Base-by-base conservation (phyloP, 2,329 filamentous ascomycete genomes). In the Lachnellula hyalina region DNA sequence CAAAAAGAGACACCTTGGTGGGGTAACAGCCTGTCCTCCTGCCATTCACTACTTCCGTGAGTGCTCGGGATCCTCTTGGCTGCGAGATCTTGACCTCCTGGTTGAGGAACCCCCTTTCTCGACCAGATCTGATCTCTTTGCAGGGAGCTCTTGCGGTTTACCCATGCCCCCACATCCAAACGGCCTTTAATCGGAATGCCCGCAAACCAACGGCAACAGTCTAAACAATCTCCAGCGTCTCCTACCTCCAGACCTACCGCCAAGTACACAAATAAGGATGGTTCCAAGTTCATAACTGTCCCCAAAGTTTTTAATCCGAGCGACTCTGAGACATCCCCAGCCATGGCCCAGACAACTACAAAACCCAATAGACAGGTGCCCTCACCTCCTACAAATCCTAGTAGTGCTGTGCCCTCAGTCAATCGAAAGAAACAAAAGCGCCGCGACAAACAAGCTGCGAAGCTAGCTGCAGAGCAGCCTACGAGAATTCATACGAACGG, bases 381-480 rank as follows among this genome's bases (percentile, higher is more conserved):
- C 11, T 55, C 54, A 38, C 58, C 64, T 52, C 51, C 64, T 61
- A 54, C 65, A 60, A 55, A 65, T 47, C 55, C 54, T 15, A 66
- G 64, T 57, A 62, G 62, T 48, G 64, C 72, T 47, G 73, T 76
- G 45, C 76, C 76, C 45, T 68, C 77, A 8, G 86, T 92, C 50
- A 96, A 96, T 74, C 85, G 89, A 69, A 96, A 96, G 79, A 97
- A 96, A 77, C 89, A 94, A 72, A 96, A 96, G 78, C 84, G 92
- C 63, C 83, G 92, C 62, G 87, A 89, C 68, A 96, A 96, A 71
- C 86, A 66, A 50, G 67, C 67, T 32, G 68, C 68, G 15, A 68
- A 68, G 55, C 61, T 65, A 28, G 66, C 67, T 51, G 66, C 68
- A 25, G 66, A 66, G 49, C 64, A 66, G 47, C 57, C 60, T n/a